Percentiles rank a stretch among this genome's conserved stretches.
Conservation (phyloP, 192 early-diverging fungal species). For the Thoreauomyces humboldtii region DNA sequence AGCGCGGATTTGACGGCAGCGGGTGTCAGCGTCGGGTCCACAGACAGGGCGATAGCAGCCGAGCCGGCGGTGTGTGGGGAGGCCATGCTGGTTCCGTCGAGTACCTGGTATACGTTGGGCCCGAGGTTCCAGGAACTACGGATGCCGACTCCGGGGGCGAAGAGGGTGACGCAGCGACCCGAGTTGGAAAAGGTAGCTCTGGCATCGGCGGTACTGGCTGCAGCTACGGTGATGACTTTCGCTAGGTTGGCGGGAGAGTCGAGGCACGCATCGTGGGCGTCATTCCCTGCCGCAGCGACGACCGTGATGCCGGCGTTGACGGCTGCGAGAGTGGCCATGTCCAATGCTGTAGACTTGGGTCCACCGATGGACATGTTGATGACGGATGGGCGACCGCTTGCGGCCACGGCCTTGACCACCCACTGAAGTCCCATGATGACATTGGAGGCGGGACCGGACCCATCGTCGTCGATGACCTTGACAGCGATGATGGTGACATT, state of each 20-base stretch:
- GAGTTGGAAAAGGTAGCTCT: constrained; percentile 50
- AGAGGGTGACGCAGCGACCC: constrained; percentile 60
- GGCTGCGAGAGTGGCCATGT: constrained; percentile 43
- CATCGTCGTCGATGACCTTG: constrained; percentile 58
- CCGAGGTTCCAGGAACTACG: constrained; percentile 56
- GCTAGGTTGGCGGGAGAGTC: constrained; percentile 20
- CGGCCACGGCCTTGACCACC: constrained; percentile 12
- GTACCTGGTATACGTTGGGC: constrained; percentile 58
- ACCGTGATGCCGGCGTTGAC: constrained; percentile 47
- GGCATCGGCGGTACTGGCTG: constrained; percentile 15
- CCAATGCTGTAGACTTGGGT: constrained; percentile 64
- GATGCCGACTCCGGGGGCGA: constrained; percentile 59
- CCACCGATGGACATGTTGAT: constrained; percentile 78
- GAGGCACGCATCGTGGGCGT: constrained; percentile 21
- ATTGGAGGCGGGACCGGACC: constrained; percentile 41
- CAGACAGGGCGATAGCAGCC: constrained; percentile 47
- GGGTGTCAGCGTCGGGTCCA: constrained; percentile 12
- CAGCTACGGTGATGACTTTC: constrained; percentile 34
- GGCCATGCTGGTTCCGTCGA: constrained; percentile 86
- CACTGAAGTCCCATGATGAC: constrained; percentile 55
- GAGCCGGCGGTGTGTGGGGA: constrained; percentile 78
- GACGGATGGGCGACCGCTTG: background rate
- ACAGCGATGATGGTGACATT: constrained; percentile 66
- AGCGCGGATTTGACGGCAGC: background rate
- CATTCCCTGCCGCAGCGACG: constrained; percentile 31